phyloP scores from a whole-genome alignment of 495 filamentous ascomycete genomes.

The Pyronema omphalodes region DNA sequence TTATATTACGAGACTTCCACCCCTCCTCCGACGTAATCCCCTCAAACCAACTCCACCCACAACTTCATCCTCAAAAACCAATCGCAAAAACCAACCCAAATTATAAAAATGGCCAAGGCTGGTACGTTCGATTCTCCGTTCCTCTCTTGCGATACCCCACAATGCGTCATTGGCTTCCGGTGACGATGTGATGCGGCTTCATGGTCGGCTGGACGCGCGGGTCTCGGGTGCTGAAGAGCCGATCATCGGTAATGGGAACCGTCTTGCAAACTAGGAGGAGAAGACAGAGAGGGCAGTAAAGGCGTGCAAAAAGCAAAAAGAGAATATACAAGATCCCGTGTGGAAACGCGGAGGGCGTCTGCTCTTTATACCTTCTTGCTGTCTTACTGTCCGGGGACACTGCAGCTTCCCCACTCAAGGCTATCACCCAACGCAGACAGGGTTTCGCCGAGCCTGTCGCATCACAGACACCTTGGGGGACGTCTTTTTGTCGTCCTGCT shows the following conservation, averaged over 20 bases:
- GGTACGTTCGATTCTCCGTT: slow-evolving; percentile 38
- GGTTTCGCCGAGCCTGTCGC: neutral
- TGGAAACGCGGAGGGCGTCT: neutral
- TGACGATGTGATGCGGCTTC: neutral
- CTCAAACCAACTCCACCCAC: too few relatives aligned
- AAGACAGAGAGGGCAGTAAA: neutral
- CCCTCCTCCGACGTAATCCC: too few relatives aligned
- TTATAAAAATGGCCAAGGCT: slow-evolving; percentile 92
- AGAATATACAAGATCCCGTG: neutral
- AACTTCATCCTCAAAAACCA: too few relatives aligned
- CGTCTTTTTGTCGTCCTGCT: neutral
- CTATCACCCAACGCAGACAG: neutral
- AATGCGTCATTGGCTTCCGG: neutral
- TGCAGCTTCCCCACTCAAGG: neutral
- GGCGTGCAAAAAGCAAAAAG: neutral
- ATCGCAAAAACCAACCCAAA: neutral
- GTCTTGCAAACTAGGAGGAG: neutral
- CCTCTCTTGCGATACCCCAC: neutral
- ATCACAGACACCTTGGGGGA: slow-evolving; percentile 3
- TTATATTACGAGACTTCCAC: too few relatives aligned
- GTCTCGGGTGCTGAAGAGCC: neutral
- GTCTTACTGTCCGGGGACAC: neutral
- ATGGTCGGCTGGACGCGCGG: neutral
- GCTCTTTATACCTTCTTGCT: neutral
- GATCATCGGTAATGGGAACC: neutral